These are phyloP conservation scores for Paramyrothecium roridum DNA, from an alignment of 2,329 filamentous ascomycete genomes.

Conservation along the genomic window DNA sequence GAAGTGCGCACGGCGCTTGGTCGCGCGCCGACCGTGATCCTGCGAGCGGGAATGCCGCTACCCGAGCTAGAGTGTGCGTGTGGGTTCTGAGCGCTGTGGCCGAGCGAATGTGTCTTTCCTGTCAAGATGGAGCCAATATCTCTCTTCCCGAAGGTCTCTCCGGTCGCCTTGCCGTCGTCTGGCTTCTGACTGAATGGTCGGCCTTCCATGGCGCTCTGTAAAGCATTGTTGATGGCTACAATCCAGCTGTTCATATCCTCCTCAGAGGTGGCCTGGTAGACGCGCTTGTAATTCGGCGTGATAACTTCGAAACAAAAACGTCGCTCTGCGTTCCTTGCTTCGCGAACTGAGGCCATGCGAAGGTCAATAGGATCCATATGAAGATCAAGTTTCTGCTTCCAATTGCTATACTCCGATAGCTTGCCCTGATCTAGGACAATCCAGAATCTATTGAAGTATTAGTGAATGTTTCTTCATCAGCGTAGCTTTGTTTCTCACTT, in stretches of 20 bases:
- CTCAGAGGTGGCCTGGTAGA: constrained; percentile 96
- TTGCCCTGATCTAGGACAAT: constrained; percentile 96
- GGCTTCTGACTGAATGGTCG: constrained; percentile 57
- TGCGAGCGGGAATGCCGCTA: constrained; percentile 65
- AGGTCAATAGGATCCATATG: constrained; percentile 98
- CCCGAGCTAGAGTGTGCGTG: constrained; percentile 38
- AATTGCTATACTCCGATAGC: constrained; percentile 97
- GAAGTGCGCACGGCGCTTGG: constrained; percentile 68
- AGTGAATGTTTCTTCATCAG: constrained; percentile 5
- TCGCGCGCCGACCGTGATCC: constrained; percentile 87
- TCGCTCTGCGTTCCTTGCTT: constrained; percentile 90
- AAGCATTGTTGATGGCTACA: constrained; percentile 88
- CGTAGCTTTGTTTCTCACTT: constrained; percentile 63
- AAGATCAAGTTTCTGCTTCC: constrained; percentile 94
- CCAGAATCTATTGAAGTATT: constrained; percentile 72
- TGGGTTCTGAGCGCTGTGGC: constrained; percentile 49
- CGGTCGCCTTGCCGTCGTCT: constrained; percentile 28
- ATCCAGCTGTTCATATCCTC: constrained; percentile 99
- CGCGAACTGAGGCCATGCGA: constrained; percentile 92
- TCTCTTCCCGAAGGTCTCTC: constrained; percentile 62
- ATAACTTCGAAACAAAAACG: constrained; percentile 99
- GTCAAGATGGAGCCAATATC: constrained; percentile 93
- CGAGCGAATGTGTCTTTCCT: constrained; percentile 78
- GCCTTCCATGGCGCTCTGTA: constrained; percentile 93
- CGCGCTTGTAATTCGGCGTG: constrained; percentile 90